Conservation (phyloP, 768 basidiomycete genomes). For the Mycena olivaceomarginata region DNA sequence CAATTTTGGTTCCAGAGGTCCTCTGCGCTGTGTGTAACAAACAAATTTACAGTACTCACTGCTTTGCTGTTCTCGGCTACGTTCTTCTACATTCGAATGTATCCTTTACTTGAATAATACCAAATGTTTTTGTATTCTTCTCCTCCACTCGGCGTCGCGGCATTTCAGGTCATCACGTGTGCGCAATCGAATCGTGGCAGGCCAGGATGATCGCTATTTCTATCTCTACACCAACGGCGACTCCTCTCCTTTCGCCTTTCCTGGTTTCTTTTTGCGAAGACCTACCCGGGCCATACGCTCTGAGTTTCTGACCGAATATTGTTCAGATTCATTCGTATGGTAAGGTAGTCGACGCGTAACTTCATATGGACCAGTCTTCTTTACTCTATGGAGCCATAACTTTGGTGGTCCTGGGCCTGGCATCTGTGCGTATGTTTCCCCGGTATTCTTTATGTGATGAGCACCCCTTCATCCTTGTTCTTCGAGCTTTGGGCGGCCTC, state of each 20-base stretch:
- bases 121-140: slow-evolving; percentile 28
- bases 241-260: neutral
- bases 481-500: slow-evolving; percentile 82
- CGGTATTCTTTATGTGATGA: slow-evolving; percentile 67
- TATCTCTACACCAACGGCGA: neutral
- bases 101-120: slow-evolving; percentile 35
- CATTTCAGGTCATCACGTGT: neutral
- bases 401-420: slow-evolving; percentile 54
- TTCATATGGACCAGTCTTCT: slow-evolving; percentile 53
- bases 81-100: slow-evolving; percentile 29
- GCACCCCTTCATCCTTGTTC: slow-evolving; percentile 93
- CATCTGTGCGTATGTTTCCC: slow-evolving; percentile 58
- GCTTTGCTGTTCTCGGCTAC: slow-evolving; percentile 21
- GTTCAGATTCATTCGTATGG: slow-evolving; percentile 34
- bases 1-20: neutral
- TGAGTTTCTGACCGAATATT: neutral
- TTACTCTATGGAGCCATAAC: slow-evolving; percentile 61
- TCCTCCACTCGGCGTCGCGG: neutral
- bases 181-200: slow-evolving; percentile 23
- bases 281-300: slow-evolving; percentile 1
- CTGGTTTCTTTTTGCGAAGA: neutral
- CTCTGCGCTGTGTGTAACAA: slow-evolving; percentile 32
- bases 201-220: slow-evolving; percentile 18
- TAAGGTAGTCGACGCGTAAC: slow-evolving; percentile 35
- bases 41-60: slow-evolving; percentile 38